Conservation (phyloP, 2,329 filamentous ascomycete species). For the Penicillium sp. region DNA sequence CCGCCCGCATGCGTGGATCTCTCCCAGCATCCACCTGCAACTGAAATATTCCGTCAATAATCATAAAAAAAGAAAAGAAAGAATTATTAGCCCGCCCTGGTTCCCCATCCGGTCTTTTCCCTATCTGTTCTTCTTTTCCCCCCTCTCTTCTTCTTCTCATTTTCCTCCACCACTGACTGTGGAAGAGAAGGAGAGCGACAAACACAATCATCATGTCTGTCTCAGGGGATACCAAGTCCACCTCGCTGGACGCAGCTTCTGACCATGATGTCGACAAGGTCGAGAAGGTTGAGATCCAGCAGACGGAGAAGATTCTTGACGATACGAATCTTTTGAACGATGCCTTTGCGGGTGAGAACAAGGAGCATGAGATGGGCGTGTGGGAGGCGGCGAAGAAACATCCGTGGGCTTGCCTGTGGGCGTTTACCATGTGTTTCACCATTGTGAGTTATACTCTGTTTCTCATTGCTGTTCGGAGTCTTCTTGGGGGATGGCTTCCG, state of each 20-base stretch:
- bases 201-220: background rate
- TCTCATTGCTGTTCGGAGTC: background rate
- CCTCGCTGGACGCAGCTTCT: background rate
- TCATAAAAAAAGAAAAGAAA: background rate
- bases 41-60: background rate
- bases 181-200: background rate
- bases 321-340: constrained; percentile 47
- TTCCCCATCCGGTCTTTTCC: background rate
- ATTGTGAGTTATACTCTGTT: constrained; percentile 45
- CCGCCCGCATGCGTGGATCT: constrained; percentile 1
- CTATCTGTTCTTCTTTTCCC: background rate
- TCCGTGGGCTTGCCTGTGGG: constrained; percentile 54
- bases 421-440: constrained; percentile 55
- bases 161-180: background rate
- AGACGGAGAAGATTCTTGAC: constrained; percentile 39
- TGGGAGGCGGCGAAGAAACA: constrained; percentile 46
- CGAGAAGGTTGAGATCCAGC: constrained; percentile 31
- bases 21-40: background rate
- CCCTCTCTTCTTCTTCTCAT: background rate
- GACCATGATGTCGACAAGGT: constrained; percentile 5
- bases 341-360: constrained; percentile 50
- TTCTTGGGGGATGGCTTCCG: background rate
- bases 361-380: constrained; percentile 48
- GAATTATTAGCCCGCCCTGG: background rate
- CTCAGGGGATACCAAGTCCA: background rate